Evolutionary conservation across 805 yeast genomes (phyloP), one percentile per base, ranked within the genome.

Genomic region (Nakazawaea holstii): DNA sequence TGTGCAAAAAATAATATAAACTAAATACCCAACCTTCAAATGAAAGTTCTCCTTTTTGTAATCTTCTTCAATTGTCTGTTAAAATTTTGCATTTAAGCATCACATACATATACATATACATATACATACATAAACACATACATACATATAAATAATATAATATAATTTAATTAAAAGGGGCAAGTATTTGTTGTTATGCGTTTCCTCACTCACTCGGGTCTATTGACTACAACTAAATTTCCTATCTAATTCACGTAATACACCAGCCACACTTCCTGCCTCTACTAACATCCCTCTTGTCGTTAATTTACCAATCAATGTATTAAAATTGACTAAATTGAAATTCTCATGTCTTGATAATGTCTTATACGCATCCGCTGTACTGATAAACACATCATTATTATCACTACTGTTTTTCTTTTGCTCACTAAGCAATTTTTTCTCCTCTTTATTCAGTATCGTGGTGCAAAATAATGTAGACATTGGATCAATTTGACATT

Each of bases 261-360:
- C 90, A 56, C 85, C 84, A 29, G 94, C 95, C 31, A 90, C 94
- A 55, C 89, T 80, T 57, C 84, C 88, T n/a, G 87, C 95, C 59
- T 90, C 97, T 41, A 90, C 95, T 57, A 84, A 88, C 84, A 87
- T 86, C 3, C 95, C 96, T 52, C 85, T 71, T 1, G 95, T 86
- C 29, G 84, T 80, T 54, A 89, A 72, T 55, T 84, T 79, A 11
- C 86, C 86, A 4, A 88, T 90, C 52, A 88, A 69, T 2, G 82
- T 77, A 46, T 85, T 78, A 58, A 88, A 80, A 52, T 87, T 94
- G 15, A 84, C 87, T 7, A 79, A 70, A 49, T 78, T 76, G 66
- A 88, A 88, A 55, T 82, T 79, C 57, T 84, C 84, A 62, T 89
- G 96, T 49, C 95, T 72, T 30, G 91, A 81, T 44, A 91, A 73